Evolutionary conservation across 768 basidiomycete genomes (phyloP), one percentile per base, ranked within the genome.

Genomic region (Pleurotus sapidus): DNA sequence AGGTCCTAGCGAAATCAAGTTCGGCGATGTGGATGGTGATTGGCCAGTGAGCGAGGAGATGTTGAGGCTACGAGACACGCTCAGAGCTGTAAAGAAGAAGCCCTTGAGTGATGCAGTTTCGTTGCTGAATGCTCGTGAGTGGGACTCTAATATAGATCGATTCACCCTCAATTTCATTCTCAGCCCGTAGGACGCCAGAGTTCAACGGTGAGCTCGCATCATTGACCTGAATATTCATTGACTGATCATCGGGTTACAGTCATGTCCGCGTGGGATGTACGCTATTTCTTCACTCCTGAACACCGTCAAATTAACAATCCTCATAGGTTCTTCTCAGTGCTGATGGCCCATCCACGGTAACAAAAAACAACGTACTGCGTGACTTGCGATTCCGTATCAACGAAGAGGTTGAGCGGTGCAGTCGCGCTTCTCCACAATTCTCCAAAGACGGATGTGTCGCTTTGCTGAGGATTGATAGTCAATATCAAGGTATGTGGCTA

Each of bases 51-150:
- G 34, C 6, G 49, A 14, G 15, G 49, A 51, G 23, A 51, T 51
- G 49, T 1, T 51, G n/a, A 23, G 15, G 23, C 23, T 51, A 34
- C 14, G 49, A n/a, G 49, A 20, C 15, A 30, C 49, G 2, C 6
- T 38, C 17, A 51, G 3, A 34, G 34, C 8, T 1, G 27, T 51
- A 34, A 38, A 38, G 27, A 51, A 51, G 49, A 51, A 51, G 49
- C 18, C 27, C 5, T n/a, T 51, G 23, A 51, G 49, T 38, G 49
- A 51, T 1, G 15, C 49, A 0, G 49, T 51, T 25, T 27, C 49
- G 25, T 37, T 51, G 12, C 4, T 51, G 17, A 51, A 51, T 38
- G 49, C 49, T 30, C 49, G 49, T 51, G 30, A 51, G 49, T 51
- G 23, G 15, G 14, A 9, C 46, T 51, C 14, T 12, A 23, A 1